Evolutionary conservation across 768 basidiomycete genomes (phyloP).

Genomic region (Rhizopogon rudus): DNA sequence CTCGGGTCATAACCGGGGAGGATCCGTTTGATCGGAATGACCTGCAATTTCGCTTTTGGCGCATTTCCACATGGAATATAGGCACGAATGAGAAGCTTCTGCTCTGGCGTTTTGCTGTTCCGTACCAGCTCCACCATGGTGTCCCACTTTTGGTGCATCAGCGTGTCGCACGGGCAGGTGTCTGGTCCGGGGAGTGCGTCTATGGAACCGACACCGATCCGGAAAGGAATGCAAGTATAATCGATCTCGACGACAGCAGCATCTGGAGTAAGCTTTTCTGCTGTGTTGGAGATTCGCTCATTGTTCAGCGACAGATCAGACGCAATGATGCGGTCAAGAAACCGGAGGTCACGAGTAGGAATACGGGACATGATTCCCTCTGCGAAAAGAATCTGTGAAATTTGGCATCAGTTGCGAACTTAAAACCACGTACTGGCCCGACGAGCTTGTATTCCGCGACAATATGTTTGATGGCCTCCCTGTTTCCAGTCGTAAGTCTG

Average conservation of each 20-base stretch:
- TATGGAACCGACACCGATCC: slow-evolving; percentile 13
- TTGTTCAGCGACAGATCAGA: slow-evolving; percentile 12
- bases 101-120: slow-evolving; percentile 11
- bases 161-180: slow-evolving; percentile 18
- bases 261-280: background rate
- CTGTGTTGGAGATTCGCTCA: slow-evolving; percentile 12
- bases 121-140: slow-evolving; percentile 23
- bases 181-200: slow-evolving; percentile 4
- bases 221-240: slow-evolving; percentile 16
- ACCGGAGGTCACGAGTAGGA: slow-evolving; percentile 17
- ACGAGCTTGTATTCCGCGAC: slow-evolving; percentile 21
- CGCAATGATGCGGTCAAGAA: slow-evolving; percentile 20
- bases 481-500: slow-evolving; percentile 25
- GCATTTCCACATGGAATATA: slow-evolving; percentile 21
- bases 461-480: slow-evolving; percentile 21
- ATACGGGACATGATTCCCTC: slow-evolving; percentile 18
- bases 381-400: background rate
- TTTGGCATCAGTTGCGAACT: background rate
- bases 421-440: slow-evolving; percentile 14
- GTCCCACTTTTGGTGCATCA: slow-evolving; percentile 19
- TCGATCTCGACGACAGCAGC: slow-evolving; percentile 22
- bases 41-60: slow-evolving; percentile 21
- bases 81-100: slow-evolving; percentile 21
- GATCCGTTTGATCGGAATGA: slow-evolving; percentile 15
- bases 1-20: slow-evolving; percentile 5